Evolutionary conservation across 2,329 filamentous ascomycete species (phyloP), one percentile per base, ranked within the genome.

Genomic region (Cercospora sojina): DNA sequence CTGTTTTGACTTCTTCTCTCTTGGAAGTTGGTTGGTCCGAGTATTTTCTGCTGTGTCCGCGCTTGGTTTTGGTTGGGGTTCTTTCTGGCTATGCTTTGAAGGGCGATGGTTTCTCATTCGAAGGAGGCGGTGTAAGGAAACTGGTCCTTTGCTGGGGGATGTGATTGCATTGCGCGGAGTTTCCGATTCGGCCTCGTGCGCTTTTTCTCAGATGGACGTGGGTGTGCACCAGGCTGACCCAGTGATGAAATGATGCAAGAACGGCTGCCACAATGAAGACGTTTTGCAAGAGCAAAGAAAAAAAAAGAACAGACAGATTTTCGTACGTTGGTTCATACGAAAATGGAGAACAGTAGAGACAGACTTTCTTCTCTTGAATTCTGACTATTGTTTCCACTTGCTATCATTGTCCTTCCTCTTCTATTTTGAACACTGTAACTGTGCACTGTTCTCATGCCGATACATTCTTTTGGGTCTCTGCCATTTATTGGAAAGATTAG

Each of bases 1-100:
- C 66, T 72, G 38, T 59, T 61, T 47, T 68, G 63, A 65, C 27
- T 25, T 51, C 10, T 56, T 25, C 58, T 27, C 16, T 27, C 32
- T 58, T 32, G 53, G 27, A 18, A 27, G 27, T 32, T 16, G 23
- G 2, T 55, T 4, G 13, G 20, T 20, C 18, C 4, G 27, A 16
- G 25, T n/a, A 35, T 8, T 32, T 51, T 31, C 53, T 56, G 53
- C 13, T 16, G 27, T 56, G 53, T 56, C 53, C 53, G 27, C 53
- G 53, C 27, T 56, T 56, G 27, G 53, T 5, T 12, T 32, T 7
- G 53, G 5, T 32, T 20, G 2, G 25, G 10, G 10, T 56, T 7
- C 31, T 13, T 25, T 6, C 23, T 29, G 27, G 51, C 13, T 55
- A 25, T 18, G 47, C 47, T 38, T 38, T n/a, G 5, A 2, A 38